Evolutionary conservation across 148 eudicot genomes (phyloP), one percentile per base, ranked within the genome.

Genomic region (Dysphania ambrosioides): DNA sequence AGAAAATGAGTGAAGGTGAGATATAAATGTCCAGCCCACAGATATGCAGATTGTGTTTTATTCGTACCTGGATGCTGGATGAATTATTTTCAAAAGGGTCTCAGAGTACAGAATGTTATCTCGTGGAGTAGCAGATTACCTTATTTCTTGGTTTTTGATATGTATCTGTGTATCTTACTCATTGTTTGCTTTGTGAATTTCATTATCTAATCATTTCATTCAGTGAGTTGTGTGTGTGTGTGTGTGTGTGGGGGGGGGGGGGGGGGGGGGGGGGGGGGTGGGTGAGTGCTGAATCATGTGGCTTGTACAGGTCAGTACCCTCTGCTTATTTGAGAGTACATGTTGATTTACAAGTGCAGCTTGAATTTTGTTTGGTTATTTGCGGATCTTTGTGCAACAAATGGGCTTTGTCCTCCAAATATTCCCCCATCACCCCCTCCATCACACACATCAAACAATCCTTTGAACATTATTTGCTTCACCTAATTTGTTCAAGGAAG

Each of bases 251-350:
- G n/a, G n/a, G n/a, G n/a, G n/a, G n/a, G n/a, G n/a, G n/a, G n/a
- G n/a, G n/a, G n/a, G n/a, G n/a, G n/a, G n/a, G n/a, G n/a, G n/a
- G n/a, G n/a, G n/a, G n/a, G n/a, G n/a, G n/a, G 90, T 86, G 36
- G 87, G 87, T 83, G 92, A 86, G 71, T 88, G 38, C 70, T 87
- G 78, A 87, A 83, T 80, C 88, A 86, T 80, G 92, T 89, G 59
- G 91, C 93, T 72, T 85, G 35, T 83, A 88, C 72, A 92, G 97
- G 92, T 89, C 65, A 65, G 75, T 58, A 19, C 76, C 70, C 12
- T 26, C 40, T 63, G 41, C 6, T 1, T 63, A 6, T 63, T 13
- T 6, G 0, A 10, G 67, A 8, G 13, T 65, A 21, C 44, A 31
- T 32, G 19, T 62, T 13, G n/a, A 62, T n/a, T 8, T 65, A 34